Evolutionary conservation across 148 eudicot species (phyloP).

Genomic region (Talinum fruticosum): DNA sequence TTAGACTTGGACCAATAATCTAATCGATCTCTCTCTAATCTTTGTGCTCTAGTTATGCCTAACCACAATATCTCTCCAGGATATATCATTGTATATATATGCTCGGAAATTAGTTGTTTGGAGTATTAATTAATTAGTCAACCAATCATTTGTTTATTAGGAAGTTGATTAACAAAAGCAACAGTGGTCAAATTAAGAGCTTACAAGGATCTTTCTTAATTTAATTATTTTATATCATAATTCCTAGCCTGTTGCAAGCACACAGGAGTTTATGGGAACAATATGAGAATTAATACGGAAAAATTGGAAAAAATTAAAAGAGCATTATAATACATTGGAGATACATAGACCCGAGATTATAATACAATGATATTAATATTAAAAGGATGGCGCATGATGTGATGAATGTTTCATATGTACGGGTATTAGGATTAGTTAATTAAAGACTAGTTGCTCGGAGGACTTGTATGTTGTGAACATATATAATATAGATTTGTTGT

Average conservation of each 20-base stretch:
- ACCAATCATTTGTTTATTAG: not conserved
- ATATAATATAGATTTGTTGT: not conserved
- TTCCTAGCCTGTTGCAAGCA: too few species aligned
- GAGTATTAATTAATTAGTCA: not conserved
- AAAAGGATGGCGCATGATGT: too few species aligned
- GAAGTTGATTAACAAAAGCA: conserved; percentile 19
- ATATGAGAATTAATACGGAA: too few species aligned
- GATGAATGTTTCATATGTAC: not conserved
- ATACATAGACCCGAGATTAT: too few species aligned
- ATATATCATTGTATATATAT: not conserved
- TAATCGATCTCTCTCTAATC: not conserved
- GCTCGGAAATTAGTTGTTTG: not conserved
- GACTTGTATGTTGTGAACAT: not conserved
- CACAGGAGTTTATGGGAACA: too few species aligned
- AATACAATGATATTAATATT: too few species aligned
- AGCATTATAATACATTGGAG: too few species aligned
- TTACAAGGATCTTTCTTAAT: not conserved
- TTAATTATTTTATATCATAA: not conserved
- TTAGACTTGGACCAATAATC: not conserved
- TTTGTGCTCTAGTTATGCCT: not conserved
- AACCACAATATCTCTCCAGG: too few species aligned
- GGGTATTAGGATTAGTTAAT: not conserved
- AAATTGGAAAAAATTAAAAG: too few species aligned
- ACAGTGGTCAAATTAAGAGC: not conserved
- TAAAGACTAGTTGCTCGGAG: not conserved